phyloP scores from a whole-genome alignment of 2,329 filamentous ascomycete genomes.

The Fusarium dlaminii region DNA sequence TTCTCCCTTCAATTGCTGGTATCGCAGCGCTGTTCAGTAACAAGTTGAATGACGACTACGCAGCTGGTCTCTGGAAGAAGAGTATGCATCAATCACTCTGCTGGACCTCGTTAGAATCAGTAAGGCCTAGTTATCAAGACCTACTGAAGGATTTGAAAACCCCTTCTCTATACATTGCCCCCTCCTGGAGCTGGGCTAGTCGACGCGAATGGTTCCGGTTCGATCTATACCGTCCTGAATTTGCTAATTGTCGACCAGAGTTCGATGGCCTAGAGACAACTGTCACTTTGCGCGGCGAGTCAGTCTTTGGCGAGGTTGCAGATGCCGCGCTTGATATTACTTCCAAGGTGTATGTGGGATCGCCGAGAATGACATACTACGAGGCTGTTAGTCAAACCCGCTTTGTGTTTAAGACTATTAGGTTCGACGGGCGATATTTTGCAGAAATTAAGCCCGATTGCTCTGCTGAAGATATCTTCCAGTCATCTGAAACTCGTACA shows the following conservation, averaged over 20 bases:
- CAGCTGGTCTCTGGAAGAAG: background rate
- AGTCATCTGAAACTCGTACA: accelerated
- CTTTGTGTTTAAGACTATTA: too few species aligned
- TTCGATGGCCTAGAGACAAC: accelerated
- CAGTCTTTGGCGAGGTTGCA: background rate
- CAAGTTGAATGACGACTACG: background rate
- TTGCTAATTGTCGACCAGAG: background rate
- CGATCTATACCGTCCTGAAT: accelerated
- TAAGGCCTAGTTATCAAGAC: background rate
- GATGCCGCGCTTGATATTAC: background rate
- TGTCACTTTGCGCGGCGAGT: background rate
- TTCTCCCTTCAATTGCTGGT: background rate
- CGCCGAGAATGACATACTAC: background rate
- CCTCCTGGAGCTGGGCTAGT: background rate
- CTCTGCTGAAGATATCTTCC: background rate
- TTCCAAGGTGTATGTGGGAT: background rate
- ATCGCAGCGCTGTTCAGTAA: background rate
- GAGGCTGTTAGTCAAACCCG: too few species aligned
- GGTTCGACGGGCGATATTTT: background rate
- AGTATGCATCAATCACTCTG: background rate
- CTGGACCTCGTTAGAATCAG: accelerated
- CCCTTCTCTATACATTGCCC: background rate
- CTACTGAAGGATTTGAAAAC: accelerated
- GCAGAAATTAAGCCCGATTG: background rate
- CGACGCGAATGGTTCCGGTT: accelerated